Evolutionary conservation across 768 basidiomycete species (phyloP).

Genomic region (Megacollybia marginata): DNA sequence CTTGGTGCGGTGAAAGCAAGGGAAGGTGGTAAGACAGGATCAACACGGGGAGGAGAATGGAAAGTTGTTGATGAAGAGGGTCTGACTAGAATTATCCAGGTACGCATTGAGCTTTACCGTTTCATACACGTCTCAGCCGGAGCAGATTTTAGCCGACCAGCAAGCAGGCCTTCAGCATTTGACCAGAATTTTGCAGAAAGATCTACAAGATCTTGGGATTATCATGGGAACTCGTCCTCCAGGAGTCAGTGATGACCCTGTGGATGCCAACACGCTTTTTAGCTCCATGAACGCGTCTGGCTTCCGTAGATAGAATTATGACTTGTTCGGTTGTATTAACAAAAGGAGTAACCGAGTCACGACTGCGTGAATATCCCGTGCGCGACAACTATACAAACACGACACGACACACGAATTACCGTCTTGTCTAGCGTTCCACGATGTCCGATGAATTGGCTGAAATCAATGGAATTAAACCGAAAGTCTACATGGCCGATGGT

Average conservation of each 20-base stretch:
- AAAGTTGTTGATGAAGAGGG: conserved; percentile 86
- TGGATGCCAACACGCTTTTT: conserved; percentile 4
- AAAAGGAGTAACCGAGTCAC: too few species aligned
- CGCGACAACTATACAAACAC: too few species aligned
- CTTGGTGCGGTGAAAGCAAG: conserved; percentile 63
- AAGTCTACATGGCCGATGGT: conserved; percentile 37
- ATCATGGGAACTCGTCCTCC: conserved; percentile 43
- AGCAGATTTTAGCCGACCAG: conserved; percentile 66
- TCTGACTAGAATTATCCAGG: conserved; percentile 67
- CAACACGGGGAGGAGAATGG: conserved; percentile 53
- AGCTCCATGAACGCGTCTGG: neutral
- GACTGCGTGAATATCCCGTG: too few species aligned
- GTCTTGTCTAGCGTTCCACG: too few species aligned
- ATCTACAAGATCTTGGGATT: conserved; percentile 57
- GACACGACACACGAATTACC: too few species aligned
- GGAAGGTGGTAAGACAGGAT: conserved; percentile 37
- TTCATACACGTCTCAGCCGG: neutral
- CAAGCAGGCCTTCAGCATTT: conserved; percentile 77
- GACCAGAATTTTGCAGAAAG: conserved; percentile 63
- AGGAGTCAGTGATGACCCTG: conserved; percentile 21
- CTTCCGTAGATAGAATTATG: too few species aligned
- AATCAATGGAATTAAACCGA: conserved; percentile 46
- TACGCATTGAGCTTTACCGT: conserved; percentile 18
- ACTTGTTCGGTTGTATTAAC: too few species aligned
- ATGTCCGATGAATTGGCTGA: conserved; percentile 36